Evolutionary conservation across 2,329 filamentous ascomycete genomes (phyloP), one percentile per base, ranked within the genome.

Genomic region (Paramyrothecium sp.): DNA sequence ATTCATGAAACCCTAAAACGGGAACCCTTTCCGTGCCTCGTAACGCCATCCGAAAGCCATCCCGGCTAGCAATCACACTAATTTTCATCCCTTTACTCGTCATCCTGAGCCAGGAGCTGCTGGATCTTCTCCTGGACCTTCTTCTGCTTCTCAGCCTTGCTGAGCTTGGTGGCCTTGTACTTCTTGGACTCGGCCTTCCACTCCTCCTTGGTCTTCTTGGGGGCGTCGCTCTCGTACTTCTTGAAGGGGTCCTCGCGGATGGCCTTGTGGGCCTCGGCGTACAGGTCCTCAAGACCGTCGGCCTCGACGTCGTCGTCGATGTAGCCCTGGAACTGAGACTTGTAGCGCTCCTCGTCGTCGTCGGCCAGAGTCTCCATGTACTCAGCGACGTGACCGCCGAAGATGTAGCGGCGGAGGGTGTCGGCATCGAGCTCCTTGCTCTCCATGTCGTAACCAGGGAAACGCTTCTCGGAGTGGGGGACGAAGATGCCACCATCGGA

Each of bases 311-410:
- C 95, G 75, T 96, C 92, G 67, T 99, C 94, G 69, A 97, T 90
- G 87, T 99, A 99, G 82, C 95, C 89, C 79, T 88, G 84, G 90
- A 99, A 99, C 86, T 99, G 95, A 71, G 87, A 88, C 87, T 94
- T 94, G 91, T 92, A 99, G 77, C 95, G 93, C 88, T 99, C 95
- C 90, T 99, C 95, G 76, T 99, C 95, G 77, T 99, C 95, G 73
- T 99, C 95, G 81, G 95, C 95, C 66, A 99, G 91, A 59, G 90
- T 95, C 89, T 99, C 95, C 95, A 99, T 99, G 89, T 99, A 99
- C 88, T 99, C 95, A 69, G 94, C 93, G 66, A 99, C 91, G 88
- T 99, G 95, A 62, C 95, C 94, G 75, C 86, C 95, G 80, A 91
- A 94, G 86, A 99, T 99, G 90, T 99, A 99, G 86, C 93, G 96